A percentile compares a stretch with the other conserved stretches of the same genome.
phyloP scores from a whole-genome alignment of 148 eudicot genomes.

The Arbutus unedo region DNA sequence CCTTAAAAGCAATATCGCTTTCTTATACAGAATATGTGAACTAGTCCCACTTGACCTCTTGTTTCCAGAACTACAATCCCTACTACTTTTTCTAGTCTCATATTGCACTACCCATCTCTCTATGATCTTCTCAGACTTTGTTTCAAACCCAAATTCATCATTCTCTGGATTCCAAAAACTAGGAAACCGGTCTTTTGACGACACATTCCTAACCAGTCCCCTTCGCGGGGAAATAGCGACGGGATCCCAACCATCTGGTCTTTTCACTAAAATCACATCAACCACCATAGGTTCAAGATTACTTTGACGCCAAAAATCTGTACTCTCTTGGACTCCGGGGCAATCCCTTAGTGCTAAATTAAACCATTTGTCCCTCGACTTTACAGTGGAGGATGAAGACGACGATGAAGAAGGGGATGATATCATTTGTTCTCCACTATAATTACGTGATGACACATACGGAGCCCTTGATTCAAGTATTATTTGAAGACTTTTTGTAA shows the following conservation, averaged over 20 bases:
- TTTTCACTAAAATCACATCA: slow-evolving; percentile 67
- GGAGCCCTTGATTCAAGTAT: slow-evolving; percentile 81
- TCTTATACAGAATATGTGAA: slow-evolving; percentile 63
- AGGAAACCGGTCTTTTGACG: slow-evolving; percentile 37
- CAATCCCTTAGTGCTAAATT: slow-evolving; percentile 82
- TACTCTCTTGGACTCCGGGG: slow-evolving; percentile 78
- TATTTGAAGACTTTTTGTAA: slow-evolving; percentile 76
- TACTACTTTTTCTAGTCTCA: slow-evolving; percentile 51
- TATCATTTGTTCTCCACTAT: slow-evolving; percentile 66
- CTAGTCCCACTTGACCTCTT: slow-evolving; percentile 54
- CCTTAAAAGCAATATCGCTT: slow-evolving; percentile 67
- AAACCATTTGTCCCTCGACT: slow-evolving; percentile 90
- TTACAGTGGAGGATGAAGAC: slow-evolving; percentile 70
- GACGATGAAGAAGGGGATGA: slow-evolving; percentile 76
- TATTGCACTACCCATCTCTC: slow-evolving; percentile 96
- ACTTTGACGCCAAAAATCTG: slow-evolving; percentile 81
- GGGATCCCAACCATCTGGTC: slow-evolving; percentile 41
- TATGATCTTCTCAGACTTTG: slow-evolving; percentile 56
- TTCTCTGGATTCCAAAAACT: slow-evolving; percentile 41
- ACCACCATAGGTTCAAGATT: slow-evolving; percentile 84
- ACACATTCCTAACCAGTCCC: slow-evolving; percentile 30
- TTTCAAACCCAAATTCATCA: slow-evolving; percentile 43
- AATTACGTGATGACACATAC: slow-evolving; percentile 72
- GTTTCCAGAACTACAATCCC: slow-evolving; percentile 36
- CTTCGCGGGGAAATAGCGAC: slow-evolving; percentile 41